A percentile compares a stretch with the other conserved stretches of the same genome.
Conservation (phyloP, 1,139 yeast species). For the Saccharomycopsis crataegensis region DNA sequence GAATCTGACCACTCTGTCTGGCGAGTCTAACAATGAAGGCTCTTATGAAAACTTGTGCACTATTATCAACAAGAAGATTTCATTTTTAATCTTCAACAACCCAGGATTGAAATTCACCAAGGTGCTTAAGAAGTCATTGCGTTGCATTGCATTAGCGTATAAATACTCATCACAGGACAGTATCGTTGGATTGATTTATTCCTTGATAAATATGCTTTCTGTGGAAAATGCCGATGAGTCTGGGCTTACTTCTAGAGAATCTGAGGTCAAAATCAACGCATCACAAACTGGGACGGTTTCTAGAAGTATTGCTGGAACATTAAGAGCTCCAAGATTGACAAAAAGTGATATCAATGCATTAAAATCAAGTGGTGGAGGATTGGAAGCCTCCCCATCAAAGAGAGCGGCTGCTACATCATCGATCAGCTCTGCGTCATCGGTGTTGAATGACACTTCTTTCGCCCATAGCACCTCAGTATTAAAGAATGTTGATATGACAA, state of each 20-base stretch:
- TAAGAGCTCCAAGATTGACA: constrained; percentile 31
- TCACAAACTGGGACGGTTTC: constrained; percentile 21
- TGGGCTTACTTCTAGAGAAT: background rate
- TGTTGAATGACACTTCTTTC: background rate
- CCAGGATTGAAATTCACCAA: constrained; percentile 14
- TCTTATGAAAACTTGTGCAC: background rate
- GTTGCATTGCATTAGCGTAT: constrained; percentile 39
- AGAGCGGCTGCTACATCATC: background rate
- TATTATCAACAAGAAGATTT: constrained; percentile 15
- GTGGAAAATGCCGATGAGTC: constrained; percentile 25
- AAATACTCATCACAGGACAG: constrained; percentile 58
- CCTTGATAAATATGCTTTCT: constrained; percentile 67
- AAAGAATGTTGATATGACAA: background rate
- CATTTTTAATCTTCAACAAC: constrained; percentile 7
- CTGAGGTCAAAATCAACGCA: background rate
- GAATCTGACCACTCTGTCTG: background rate
- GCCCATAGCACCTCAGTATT: too few relatives aligned
- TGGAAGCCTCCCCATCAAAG: background rate
- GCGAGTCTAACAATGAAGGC: too few relatives aligned
- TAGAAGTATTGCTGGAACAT: constrained; percentile 20
- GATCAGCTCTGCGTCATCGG: background rate
- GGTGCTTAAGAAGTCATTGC: constrained; percentile 28
- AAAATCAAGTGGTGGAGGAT: background rate
- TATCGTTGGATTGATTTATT: constrained; percentile 79
- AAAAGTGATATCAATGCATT: constrained; percentile 20